phyloP scores from a whole-genome alignment of 2,329 filamentous ascomycete species.

The Curvularia hawaiiensis region DNA sequence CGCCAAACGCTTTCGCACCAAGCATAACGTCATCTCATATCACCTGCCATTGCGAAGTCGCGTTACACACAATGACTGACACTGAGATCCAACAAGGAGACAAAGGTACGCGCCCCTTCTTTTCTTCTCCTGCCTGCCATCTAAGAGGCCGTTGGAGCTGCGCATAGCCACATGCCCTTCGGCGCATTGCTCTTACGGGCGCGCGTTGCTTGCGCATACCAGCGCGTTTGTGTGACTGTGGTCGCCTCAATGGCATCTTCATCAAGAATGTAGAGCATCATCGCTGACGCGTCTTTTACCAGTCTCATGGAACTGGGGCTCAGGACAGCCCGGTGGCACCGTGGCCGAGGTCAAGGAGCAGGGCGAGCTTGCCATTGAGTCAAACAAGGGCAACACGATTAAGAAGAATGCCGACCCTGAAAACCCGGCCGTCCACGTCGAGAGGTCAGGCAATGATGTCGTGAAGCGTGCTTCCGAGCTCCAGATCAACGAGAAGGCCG shows the following conservation, averaged over 20 bases:
- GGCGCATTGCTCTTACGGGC: conserved; percentile 9
- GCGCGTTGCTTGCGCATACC: conserved; percentile 8
- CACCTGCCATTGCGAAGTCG: conserved; percentile 19
- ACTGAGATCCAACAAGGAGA: conserved; percentile 45
- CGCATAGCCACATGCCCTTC: neutral
- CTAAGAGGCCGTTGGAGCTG: neutral
- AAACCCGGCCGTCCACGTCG: conserved; percentile 66
- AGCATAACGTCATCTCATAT: conserved; percentile 40
- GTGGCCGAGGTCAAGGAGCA: conserved; percentile 63
- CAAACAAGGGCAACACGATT: conserved; percentile 67
- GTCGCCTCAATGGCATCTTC: conserved; percentile 29
- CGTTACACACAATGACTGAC: conserved; percentile 40
- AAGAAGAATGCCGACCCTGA: conserved; percentile 65
- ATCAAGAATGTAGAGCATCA: neutral
- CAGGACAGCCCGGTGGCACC: conserved; percentile 60
- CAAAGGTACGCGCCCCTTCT: conserved; percentile 36
- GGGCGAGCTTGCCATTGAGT: conserved; percentile 65
- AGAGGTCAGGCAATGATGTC: conserved; percentile 66
- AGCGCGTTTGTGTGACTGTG: conserved; percentile 24
- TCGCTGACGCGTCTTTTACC: conserved; percentile 10
- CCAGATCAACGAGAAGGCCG: conserved; percentile 56
- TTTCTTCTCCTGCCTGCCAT: neutral
- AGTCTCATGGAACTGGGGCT: conserved; percentile 69
- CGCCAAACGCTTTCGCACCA: conserved; percentile 22
- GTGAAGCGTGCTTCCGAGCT: conserved; percentile 68